phyloP scores from a whole-genome alignment of 768 basidiomycete species.

The Pholiota microspora region DNA sequence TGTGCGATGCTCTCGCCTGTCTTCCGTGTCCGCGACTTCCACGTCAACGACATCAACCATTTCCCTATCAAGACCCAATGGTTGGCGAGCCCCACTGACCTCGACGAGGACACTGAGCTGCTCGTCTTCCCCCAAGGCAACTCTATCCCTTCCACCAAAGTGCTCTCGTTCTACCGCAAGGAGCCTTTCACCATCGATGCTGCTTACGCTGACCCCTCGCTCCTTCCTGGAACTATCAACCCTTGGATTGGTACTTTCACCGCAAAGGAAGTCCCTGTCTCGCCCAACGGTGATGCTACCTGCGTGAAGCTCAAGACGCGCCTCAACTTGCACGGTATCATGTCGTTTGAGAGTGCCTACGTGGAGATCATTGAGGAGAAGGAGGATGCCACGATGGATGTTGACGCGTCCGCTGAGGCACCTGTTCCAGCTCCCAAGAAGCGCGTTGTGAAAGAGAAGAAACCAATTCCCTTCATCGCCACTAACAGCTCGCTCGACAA shows the following conservation, averaged over 20 bases:
- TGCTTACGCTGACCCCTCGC: constrained; percentile 68
- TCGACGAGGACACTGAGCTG: constrained; percentile 89
- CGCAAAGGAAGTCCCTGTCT: constrained; percentile 75
- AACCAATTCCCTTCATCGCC: constrained; percentile 72
- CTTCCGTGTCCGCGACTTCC: constrained; percentile 97
- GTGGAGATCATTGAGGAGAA: constrained; percentile 79
- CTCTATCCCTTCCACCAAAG: constrained; percentile 88
- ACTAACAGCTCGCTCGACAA: constrained; percentile 65
- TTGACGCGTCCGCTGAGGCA: constrained; percentile 41
- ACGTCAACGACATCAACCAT: constrained; percentile 78
- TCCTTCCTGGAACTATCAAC: constrained; percentile 77
- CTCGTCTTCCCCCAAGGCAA: constrained; percentile 88
- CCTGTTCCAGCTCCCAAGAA: constrained; percentile 65
- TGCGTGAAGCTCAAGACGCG: constrained; percentile 91
- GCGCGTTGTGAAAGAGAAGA: constrained; percentile 79
- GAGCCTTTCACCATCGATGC: constrained; percentile 88
- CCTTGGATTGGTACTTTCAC: constrained; percentile 83
- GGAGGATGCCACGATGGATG: constrained; percentile 71
- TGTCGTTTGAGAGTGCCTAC: constrained; percentile 86
- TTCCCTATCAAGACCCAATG: constrained; percentile 93
- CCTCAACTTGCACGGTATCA: constrained; percentile 80
- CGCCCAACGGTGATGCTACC: constrained; percentile 68
- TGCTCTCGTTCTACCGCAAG: constrained; percentile 92
- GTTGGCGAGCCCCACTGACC: constrained; percentile 70
- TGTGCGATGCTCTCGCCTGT: constrained; percentile 97